Percentiles rank a stretch among this genome's conserved stretches.
Conservation (phyloP, 2,329 filamentous ascomycete species). For the Nakataea oryzae region DNA sequence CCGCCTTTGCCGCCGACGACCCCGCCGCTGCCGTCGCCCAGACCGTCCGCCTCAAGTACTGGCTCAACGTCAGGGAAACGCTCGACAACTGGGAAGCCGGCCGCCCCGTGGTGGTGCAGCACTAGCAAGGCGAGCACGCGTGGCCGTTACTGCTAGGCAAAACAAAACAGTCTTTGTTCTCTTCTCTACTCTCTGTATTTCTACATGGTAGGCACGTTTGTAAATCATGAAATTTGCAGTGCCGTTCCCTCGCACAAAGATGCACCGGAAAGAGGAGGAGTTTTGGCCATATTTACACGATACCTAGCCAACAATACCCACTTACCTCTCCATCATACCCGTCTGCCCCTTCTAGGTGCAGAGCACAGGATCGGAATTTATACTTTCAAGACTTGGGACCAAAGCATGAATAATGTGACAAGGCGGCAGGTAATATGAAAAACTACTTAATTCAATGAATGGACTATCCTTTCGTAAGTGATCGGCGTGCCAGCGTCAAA, state of each 20-base stretch:
- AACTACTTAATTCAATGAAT: background rate
- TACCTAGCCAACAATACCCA: background rate
- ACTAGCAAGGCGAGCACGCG: slow-evolving; percentile 26
- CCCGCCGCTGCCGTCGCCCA: slow-evolving; percentile 63
- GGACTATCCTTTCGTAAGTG: background rate
- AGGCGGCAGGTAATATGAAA: too few species aligned
- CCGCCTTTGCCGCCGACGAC: slow-evolving; percentile 50
- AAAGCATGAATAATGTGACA: too few species aligned
- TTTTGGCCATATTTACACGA: background rate
- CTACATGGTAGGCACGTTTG: background rate
- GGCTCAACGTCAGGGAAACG: slow-evolving; percentile 77
- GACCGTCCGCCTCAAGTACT: slow-evolving; percentile 74
- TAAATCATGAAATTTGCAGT: background rate
- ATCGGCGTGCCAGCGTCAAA: background rate
- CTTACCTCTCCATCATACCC: background rate
- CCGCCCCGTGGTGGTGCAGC: slow-evolving; percentile 44
- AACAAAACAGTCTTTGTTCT: background rate
- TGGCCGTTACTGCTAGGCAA: too few species aligned
- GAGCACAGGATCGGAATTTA: too few species aligned
- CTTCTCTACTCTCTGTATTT: background rate
- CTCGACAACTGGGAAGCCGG: slow-evolving; percentile 79
- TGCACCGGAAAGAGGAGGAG: background rate
- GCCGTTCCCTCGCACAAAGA: too few species aligned
- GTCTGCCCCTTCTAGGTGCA: too few species aligned
- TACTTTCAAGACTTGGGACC: too few species aligned